Evolutionary conservation across 352 stramenopile genomes (phyloP).

Genomic region (Pythium brachiatum): DNA sequence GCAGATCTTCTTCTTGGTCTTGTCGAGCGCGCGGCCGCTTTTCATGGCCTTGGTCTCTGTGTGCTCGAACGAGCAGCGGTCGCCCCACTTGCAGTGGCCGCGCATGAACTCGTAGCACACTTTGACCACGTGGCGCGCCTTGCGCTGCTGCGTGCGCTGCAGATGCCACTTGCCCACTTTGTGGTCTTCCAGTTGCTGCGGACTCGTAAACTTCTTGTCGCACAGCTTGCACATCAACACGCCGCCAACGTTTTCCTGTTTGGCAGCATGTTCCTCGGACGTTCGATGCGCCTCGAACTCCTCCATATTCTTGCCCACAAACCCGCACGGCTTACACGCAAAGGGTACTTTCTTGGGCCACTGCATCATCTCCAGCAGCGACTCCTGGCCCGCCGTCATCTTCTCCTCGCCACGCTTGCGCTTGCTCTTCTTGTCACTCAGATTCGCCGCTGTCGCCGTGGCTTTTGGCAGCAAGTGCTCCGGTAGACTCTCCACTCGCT

Average conservation of each 20-base stretch:
- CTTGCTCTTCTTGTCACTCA: constrained; percentile 41
- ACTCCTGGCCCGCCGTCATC: constrained; percentile 22
- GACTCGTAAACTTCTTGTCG: constrained; percentile 80
- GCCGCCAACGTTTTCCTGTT: constrained; percentile 30
- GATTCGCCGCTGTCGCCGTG: constrained; percentile 14
- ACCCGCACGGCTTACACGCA: constrained; percentile 76
- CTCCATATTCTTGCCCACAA: constrained; percentile 68
- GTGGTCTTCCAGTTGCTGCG: constrained; percentile 69
- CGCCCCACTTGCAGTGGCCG: constrained; percentile 61
- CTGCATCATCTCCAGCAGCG: constrained; percentile 45
- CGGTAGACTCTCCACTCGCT: constrained; percentile 64
- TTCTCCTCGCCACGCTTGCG: constrained; percentile 29
- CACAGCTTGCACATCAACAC: constrained; percentile 57
- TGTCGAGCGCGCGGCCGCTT: constrained; percentile 42
- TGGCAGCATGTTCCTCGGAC: constrained; percentile 46
- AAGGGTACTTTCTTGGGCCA: constrained; percentile 80
- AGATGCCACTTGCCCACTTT: constrained; percentile 82
- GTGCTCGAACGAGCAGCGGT: constrained; percentile 73
- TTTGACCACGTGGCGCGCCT: constrained; percentile 60
- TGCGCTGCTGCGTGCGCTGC: constrained; percentile 66
- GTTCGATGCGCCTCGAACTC: constrained; percentile 57
- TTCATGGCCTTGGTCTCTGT: constrained; percentile 68
- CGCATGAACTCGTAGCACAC: constrained; percentile 86
- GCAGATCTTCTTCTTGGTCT: constrained; percentile 55
- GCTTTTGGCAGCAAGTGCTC: constrained; percentile 50